A percentile compares a stretch with the other conserved stretches of the same genome.
These are phyloP conservation scores for Dothistroma septosporum DNA, from an alignment of 2,329 filamentous ascomycete genomes.

Conservation along the genomic window DNA sequence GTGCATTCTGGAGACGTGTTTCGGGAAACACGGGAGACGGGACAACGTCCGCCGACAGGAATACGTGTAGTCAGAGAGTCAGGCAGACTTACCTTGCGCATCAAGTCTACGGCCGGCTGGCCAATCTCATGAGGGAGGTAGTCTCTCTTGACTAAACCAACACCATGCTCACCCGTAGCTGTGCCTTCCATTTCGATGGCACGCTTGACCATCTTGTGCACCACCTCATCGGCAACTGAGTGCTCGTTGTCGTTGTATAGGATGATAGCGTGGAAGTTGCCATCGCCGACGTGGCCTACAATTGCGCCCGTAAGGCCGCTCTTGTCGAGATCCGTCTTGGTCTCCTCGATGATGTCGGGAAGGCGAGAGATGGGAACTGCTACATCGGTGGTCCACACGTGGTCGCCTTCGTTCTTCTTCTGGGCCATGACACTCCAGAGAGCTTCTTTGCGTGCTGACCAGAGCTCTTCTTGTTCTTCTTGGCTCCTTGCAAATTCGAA, in stretches of 20 bases:
- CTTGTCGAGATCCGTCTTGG: conserved; percentile 61
- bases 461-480: conserved; percentile 65
- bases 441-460: conserved; percentile 71
- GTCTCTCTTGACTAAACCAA: conserved; percentile 79
- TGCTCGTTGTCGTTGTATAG: conserved; percentile 65
- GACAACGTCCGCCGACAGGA: not conserved
- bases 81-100: conserved; percentile 63
- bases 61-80: not conserved
- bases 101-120: conserved; percentile 68
- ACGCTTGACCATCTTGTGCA: conserved; percentile 80
- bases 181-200: conserved; percentile 77
- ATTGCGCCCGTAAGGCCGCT: conserved; percentile 62
- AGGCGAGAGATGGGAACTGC: conserved; percentile 70
- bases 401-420: conserved; percentile 55
- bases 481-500: conserved; percentile 66
- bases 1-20: not conserved
- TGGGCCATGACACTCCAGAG: conserved; percentile 69
- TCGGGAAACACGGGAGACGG: not conserved
- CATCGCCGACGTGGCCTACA: conserved; percentile 70
- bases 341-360: conserved; percentile 72
- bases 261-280: conserved; percentile 68
- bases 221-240: conserved; percentile 62
- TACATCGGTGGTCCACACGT: conserved; percentile 77
- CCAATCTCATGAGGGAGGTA: conserved; percentile 77
- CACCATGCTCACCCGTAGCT: conserved; percentile 79